These are phyloP conservation scores for Castanea crenata DNA, from an alignment of 306 rosid genomes.

Conservation along the genomic window DNA sequence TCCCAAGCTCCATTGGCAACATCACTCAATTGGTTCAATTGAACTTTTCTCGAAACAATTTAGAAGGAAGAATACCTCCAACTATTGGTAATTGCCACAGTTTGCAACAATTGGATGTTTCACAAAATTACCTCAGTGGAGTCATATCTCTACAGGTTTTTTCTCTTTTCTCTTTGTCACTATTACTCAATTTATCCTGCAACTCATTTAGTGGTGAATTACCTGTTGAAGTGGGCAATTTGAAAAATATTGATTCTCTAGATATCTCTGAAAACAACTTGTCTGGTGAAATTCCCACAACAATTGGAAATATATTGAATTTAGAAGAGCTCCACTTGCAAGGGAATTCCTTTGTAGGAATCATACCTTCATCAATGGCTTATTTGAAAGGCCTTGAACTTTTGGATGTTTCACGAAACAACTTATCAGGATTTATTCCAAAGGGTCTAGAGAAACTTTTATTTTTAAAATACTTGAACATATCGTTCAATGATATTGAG, in stretches of 20 bases:
- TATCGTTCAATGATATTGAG: no score
- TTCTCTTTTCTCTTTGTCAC: conserved; percentile 9
- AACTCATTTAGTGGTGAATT: conserved; percentile 26
- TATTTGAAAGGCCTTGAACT: conserved; percentile 29
- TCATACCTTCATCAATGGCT: conserved; percentile 35
- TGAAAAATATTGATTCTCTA: conserved; percentile 7
- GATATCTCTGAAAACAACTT: conserved; percentile 28
- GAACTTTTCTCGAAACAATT: background rate
- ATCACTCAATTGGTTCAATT: conserved; percentile 17
- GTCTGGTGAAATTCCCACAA: conserved; percentile 22
- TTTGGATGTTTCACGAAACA: no score
- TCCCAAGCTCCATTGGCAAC: conserved; percentile 24
- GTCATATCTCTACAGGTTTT: conserved; percentile 3
- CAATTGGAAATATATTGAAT: conserved; percentile 17
- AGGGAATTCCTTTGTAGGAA: conserved; percentile 24
- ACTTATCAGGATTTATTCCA: no score
- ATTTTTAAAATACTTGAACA: no score
- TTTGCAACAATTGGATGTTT: background rate
- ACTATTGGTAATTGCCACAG: conserved; percentile 11
- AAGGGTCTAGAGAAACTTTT: no score
- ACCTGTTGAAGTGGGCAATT: conserved; percentile 4
- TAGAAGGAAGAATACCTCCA: conserved; percentile 35
- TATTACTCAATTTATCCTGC: conserved; percentile 13
- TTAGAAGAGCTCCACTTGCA: conserved; percentile 25
- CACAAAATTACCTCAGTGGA: conserved; percentile 22